phyloP scores from a whole-genome alignment of 169 alveolate species.

The Cyclospora cayetanensis region DNA sequence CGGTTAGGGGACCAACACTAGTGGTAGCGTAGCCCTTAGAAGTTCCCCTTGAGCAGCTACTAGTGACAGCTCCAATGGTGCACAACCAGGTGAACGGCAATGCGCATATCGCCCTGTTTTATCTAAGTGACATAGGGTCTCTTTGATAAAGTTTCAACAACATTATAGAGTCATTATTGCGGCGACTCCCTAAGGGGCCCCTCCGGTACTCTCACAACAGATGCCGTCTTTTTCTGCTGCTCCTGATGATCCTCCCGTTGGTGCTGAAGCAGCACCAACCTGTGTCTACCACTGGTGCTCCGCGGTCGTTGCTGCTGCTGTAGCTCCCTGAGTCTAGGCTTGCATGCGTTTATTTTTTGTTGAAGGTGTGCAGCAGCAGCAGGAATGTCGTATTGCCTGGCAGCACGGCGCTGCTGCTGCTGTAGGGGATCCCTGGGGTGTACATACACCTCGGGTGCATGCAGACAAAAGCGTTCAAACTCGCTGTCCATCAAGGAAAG shows the following conservation, averaged over 20 bases:
- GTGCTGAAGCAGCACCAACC: not conserved
- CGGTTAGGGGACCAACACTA: too few species aligned
- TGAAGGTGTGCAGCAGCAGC: not conserved
- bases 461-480: slow-evolving; percentile 21
- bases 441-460: not conserved
- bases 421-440: not conserved
- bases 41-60: too few species aligned
- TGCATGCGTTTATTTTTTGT: not conserved
- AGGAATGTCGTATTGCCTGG: not conserved
- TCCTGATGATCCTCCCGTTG: not conserved
- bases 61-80: too few species aligned
- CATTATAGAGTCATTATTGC: too few species aligned
- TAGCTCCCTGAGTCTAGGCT: not conserved
- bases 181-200: not conserved
- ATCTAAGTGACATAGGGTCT: too few species aligned
- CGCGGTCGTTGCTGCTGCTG: not conserved
- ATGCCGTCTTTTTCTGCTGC: not conserved
- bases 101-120: too few species aligned
- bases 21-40: too few species aligned
- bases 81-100: too few species aligned
- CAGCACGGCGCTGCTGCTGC: not conserved
- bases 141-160: too few species aligned
- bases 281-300: not conserved
- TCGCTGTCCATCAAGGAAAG: slow-evolving; percentile 29
- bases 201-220: not conserved